Evolutionary conservation across 208 protist species (phyloP), one percentile per base, ranked within the genome.

Genomic region (Acanthamoeba polyphaga): DNA sequence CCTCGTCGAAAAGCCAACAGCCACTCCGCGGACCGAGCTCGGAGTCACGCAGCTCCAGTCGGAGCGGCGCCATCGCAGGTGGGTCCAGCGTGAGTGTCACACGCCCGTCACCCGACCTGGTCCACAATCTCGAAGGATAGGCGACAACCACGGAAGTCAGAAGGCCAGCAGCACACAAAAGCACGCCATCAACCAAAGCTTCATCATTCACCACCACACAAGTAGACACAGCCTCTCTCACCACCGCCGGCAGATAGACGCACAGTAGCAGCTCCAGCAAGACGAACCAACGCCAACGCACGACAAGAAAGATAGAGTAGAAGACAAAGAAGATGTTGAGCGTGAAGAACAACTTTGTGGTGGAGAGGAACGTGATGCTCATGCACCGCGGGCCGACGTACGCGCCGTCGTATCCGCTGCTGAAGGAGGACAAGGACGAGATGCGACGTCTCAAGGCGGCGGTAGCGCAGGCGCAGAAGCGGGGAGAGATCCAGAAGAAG

Each of bases 301-400:
- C 43, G 6, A 3, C 43, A 49, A 4, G 2, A 49, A 5, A 49
- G 3, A 49, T 10, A 49, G 43, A 49, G n/a, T n/a, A 49, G 43
- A 49, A 49, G 43, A 68, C 6, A 19, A 68, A 68, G 62, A 68
- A 80, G 22, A 88, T 88, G 80, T 27, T 88, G 29, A 88, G 80
- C 51, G 34, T 88, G 0, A 88, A 88, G 80, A 55, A 64, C 51
- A 88, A 88, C 80, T 88, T 88, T 43, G 80, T 88, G 49, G 80
- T 88, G 80, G 80, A 88, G 80, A 55, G 80, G 29, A 88, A 88
- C 80, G 49, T 88, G 80, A 49, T 88, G 17, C 80, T 88, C 51
- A 27, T 64, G 49, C 80, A 88, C 51, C 51, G 27, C 22, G 80
- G 80, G 13, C 80, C 80, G 49, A 88, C 80, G 13, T 32, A 88